Percentiles rank a stretch among this genome's conserved stretches.
Evolutionary conservation across 495 filamentous ascomycete species (phyloP).

Genomic region (Lasiosphaeris hirsuta): DNA sequence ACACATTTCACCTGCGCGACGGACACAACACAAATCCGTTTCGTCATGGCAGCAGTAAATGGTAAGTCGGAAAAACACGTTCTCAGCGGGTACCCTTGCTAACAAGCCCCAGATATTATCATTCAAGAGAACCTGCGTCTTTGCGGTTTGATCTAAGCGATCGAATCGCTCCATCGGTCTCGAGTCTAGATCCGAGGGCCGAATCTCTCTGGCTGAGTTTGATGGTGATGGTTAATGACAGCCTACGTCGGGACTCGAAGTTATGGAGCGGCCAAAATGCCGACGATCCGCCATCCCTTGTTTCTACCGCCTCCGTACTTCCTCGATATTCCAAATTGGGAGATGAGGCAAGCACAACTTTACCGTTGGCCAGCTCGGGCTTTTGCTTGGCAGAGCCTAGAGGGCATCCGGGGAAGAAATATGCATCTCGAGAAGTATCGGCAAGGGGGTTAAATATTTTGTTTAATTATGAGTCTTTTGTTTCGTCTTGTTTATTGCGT

Average conservation of each 20-base stretch:
- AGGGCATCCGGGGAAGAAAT: conserved; percentile 15
- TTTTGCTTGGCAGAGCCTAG: conserved; percentile 3
- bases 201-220: conserved; percentile 1
- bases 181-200: not conserved
- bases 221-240: conserved; percentile 16
- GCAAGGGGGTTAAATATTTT: conserved; percentile 32
- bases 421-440: conserved; percentile 22
- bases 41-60: conserved; percentile 99
- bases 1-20: conserved; percentile 99
- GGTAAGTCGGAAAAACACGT: conserved; percentile 54
- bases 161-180: too few species aligned
- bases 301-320: not conserved
- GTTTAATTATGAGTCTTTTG: conserved; percentile 38
- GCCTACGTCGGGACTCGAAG: conserved; percentile 6
- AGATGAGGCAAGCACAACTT: not conserved
- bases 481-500: conserved; percentile 21
- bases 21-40: conserved; percentile 96
- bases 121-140: conserved; percentile 99
- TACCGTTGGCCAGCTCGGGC: conserved; percentile 2
- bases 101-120: conserved; percentile 77
- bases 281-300: not conserved
- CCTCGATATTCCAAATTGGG: conserved; percentile 3
- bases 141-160: conserved; percentile 90
- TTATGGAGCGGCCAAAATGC: conserved; percentile 1
- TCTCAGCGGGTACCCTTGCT: conserved; percentile 19